A percentile compares a stretch with the other conserved stretches of the same genome.
These are phyloP conservation scores for Maudiozyma humilis DNA, from an alignment of 1,139 yeast genomes.

Conservation along the genomic window DNA sequence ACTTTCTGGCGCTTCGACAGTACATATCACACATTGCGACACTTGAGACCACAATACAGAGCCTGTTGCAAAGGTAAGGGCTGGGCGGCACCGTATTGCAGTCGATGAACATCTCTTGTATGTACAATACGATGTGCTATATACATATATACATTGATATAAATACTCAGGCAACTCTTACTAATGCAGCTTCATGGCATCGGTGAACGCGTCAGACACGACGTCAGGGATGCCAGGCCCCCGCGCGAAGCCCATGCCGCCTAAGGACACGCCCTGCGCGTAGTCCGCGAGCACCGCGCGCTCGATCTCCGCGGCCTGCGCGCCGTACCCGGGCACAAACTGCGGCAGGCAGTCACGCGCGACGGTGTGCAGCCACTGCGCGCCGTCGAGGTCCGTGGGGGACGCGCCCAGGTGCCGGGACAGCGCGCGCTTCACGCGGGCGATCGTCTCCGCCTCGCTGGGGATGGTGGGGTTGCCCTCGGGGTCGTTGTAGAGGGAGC, in stretches of 20 bases:
- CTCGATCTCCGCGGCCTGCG: slow-evolving; percentile 36
- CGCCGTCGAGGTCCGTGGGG: slow-evolving; percentile 32
- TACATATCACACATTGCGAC: too few relatives aligned
- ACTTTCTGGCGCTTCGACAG: too few relatives aligned
- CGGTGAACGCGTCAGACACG: slow-evolving; percentile 53
- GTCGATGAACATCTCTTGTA: too few relatives aligned
- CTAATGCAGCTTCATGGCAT: slow-evolving; percentile 35
- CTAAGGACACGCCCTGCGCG: slow-evolving; percentile 45
- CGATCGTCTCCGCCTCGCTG: slow-evolving; percentile 38
- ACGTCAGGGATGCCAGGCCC: slow-evolving; percentile 92
- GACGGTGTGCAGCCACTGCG: slow-evolving; percentile 26
- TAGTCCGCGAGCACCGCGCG: slow-evolving; percentile 33
- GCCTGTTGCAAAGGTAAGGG: too few relatives aligned
- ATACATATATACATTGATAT: too few relatives aligned
- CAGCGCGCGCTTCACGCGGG: slow-evolving; percentile 42
- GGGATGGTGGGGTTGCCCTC: slow-evolving; percentile 34
- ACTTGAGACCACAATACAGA: too few relatives aligned
- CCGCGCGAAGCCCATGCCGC: slow-evolving; percentile 76
- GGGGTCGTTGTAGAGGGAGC: slow-evolving; percentile 45
- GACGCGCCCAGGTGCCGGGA: slow-evolving; percentile 43
- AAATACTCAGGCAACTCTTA: too few relatives aligned
- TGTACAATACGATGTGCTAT: too few relatives aligned
- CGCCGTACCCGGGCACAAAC: slow-evolving; percentile 63
- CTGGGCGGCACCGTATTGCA: too few relatives aligned
- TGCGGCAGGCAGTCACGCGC: slow-evolving; percentile 66